Base-by-base conservation (phyloP, 176 grass and related monocot genomes). In the Ananas comosus region DNA sequence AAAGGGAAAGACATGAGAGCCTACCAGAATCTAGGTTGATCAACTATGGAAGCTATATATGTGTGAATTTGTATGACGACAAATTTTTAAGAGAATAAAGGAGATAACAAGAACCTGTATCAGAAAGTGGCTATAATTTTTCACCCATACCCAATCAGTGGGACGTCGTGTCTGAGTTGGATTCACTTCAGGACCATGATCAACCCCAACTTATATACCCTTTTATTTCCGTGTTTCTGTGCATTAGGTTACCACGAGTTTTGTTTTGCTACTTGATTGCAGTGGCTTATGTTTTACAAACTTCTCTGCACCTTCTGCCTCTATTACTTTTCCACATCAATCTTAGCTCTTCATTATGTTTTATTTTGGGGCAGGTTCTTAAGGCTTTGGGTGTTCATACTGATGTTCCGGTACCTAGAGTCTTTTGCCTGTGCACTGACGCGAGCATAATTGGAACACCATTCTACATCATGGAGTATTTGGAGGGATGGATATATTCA, bases 391-490 rank as follows among this genome's bases (percentile, higher is more conserved):
- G 81, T 57, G 70, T 63, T 48, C 59, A 84, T 65, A 85, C 89
- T 12, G 80, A 90, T 79, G 89, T 93, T 75, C 86, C 94, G n/a
- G 89, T 99, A 23, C 94, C 94, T 9, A 93, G 86, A 81, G 94
- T 90, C 18, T 99, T 82, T 53, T 99, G 87, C 67, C 70, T 99
- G 17, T 99, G 94, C 77, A 82, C 76, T 50, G 94, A 99, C 81
- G 12, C 86, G 17, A 88, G 58, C 70, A 82, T 99, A 58, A 91
- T 93, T 25, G 87, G 94, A 78, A 93, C 94, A 48, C 75, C 94
- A 29, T 99, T 99, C 76, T 93, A 93, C 69, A 86, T 99, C 64
- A 99, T 93, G 94, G 87, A 93, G 72, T 83, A 92, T 63, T 65
- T 97, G 9, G 94, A 93, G 79, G 94, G 94, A 69, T 51, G 83